These are phyloP conservation scores for Nannochloropsis gaditana DNA, from an alignment of 108 stramenopile genomes.

Conservation along the genomic window DNA sequence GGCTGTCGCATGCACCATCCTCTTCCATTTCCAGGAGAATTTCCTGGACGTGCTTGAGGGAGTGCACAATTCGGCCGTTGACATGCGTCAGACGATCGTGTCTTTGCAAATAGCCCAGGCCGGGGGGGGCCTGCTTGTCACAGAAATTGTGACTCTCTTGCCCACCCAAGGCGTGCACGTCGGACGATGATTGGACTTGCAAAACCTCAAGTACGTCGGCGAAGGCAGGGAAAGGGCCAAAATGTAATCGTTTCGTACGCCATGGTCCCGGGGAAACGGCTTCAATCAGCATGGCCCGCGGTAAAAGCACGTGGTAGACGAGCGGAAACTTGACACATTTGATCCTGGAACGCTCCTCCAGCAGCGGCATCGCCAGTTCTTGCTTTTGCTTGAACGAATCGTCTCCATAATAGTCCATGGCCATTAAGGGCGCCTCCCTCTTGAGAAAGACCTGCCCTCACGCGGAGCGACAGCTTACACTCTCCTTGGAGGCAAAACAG, in stretches of 20 bases:
- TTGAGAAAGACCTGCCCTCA: no score
- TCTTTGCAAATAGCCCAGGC: constrained; percentile 15
- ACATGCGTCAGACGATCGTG: constrained; percentile 7
- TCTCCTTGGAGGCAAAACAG: no score
- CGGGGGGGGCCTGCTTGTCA: not conserved
- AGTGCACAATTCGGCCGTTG: not conserved
- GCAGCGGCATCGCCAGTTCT: not conserved
- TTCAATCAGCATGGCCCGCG: not conserved
- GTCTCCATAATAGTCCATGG: not conserved
- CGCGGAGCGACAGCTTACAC: no score
- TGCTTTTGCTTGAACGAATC: not conserved
- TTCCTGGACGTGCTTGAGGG: not conserved
- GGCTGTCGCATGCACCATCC: not conserved
- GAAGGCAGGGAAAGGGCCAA: not conserved
- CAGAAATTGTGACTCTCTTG: no score
- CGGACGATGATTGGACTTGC: not conserved
- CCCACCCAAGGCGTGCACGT: not conserved
- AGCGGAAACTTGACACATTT: not conserved
- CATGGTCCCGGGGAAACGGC: not conserved
- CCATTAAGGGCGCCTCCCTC: no score
- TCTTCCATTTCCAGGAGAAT: not conserved
- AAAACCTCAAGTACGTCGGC: not conserved
- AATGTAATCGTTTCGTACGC: not conserved
- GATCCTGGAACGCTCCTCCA: not conserved
- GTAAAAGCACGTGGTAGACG: not conserved